These are phyloP conservation scores for Quercus dentata DNA, from an alignment of 306 rosid genomes.

Conservation along the genomic window DNA sequence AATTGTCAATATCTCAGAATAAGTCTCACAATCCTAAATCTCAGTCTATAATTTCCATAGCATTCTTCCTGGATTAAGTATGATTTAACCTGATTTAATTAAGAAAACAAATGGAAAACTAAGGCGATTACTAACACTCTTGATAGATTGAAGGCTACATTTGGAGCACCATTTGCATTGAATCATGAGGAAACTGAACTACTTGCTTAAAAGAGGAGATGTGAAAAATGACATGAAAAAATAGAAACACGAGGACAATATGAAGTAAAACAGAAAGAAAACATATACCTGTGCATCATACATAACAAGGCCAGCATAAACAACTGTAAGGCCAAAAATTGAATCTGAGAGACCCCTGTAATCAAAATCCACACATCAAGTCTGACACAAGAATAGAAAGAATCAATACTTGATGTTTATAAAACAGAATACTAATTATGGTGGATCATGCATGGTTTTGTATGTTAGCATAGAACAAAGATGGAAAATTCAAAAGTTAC, in stretches of 20 bases:
- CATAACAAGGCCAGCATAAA: constrained; percentile 91
- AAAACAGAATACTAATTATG: too few relatives aligned
- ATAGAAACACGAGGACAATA: neutral
- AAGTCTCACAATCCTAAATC: neutral
- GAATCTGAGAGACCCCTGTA: constrained; percentile 94
- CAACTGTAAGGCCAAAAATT: constrained; percentile 69
- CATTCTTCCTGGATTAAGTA: neutral
- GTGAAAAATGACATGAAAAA: neutral
- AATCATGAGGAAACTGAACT: neutral
- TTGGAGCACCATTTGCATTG: neutral
- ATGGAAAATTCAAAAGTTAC: too few relatives aligned
- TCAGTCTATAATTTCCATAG: neutral
- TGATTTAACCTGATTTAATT: neutral
- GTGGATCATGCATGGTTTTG: too few relatives aligned
- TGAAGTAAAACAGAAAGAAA: constrained; percentile 6
- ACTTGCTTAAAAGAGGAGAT: neutral
- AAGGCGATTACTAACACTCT: neutral
- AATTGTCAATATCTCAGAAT: neutral
- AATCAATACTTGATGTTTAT: too few relatives aligned
- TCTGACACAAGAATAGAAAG: neutral
- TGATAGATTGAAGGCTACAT: neutral
- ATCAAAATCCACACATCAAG: neutral
- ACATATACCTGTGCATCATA: constrained; percentile 89
- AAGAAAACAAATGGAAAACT: neutral
- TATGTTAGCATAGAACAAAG: too few relatives aligned